Conservation (phyloP, 1,139 yeast species). For the Scheffersomyces quercinus region DNA sequence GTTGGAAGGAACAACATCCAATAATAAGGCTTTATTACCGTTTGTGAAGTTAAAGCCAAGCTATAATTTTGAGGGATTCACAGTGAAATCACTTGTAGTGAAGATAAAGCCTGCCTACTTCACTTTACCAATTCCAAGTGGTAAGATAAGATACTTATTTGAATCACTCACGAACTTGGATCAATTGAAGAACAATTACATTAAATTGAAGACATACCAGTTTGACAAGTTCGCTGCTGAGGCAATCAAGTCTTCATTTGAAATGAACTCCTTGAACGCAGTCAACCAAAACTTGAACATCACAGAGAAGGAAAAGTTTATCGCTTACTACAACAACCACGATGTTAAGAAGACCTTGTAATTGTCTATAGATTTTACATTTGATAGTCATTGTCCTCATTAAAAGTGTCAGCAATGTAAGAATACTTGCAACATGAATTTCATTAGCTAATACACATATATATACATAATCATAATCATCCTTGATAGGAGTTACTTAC, state of each 20-base stretch:
- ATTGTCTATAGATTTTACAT: not conserved
- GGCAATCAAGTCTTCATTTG: conserved; percentile 25
- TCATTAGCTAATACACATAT: not conserved
- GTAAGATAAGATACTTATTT: conserved; percentile 23
- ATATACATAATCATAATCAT: not conserved
- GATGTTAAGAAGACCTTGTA: conserved; percentile 10
- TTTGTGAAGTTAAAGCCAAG: conserved; percentile 21
- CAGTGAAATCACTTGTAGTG: conserved; percentile 45
- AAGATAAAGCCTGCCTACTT: conserved; percentile 39
- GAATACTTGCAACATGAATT: no score
- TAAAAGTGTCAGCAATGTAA: not conserved
- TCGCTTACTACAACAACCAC: conserved; percentile 27
- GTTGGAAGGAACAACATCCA: conserved; percentile 71
- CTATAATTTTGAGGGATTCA: conserved; percentile 18
- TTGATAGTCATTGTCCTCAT: conserved; percentile 1
- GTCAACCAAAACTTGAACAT: conserved; percentile 28
- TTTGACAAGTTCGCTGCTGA: conserved; percentile 18
- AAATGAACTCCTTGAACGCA: conserved; percentile 28
- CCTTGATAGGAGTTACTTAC: no score
- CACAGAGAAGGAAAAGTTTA: conserved; percentile 32
- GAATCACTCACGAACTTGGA: conserved; percentile 25
- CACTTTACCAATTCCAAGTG: conserved; percentile 35
- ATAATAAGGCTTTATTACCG: conserved; percentile 60
- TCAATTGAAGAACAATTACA: conserved; percentile 13
- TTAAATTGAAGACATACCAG: conserved; percentile 28